phyloP scores from a whole-genome alignment of 139 green algal species.

The Chlamydomonas incerta region DNA sequence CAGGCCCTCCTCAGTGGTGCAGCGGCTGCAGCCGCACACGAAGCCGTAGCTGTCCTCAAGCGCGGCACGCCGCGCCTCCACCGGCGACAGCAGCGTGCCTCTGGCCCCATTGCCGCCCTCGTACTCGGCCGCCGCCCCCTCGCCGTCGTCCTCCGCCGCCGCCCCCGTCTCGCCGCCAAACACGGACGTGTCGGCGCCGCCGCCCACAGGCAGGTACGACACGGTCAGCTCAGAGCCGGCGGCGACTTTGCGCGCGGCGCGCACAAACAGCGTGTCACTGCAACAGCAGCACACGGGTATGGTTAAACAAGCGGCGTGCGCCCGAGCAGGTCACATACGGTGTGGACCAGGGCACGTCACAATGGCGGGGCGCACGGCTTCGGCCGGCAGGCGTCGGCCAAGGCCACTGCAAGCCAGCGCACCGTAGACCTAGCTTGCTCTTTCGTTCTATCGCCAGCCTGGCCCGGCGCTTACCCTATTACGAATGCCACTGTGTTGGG shows the following conservation, averaged over 20 bases:
- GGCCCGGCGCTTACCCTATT: background rate
- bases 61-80: slow-evolving; percentile 16
- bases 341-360: too few relatives aligned
- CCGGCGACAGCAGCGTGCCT: slow-evolving; percentile 34
- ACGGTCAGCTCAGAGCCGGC: slow-evolving; percentile 26
- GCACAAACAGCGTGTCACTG: slow-evolving; percentile 15
- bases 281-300: too few relatives aligned
- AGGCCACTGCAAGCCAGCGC: too few relatives aligned
- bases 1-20: slow-evolving; percentile 12
- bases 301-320: too few relatives aligned
- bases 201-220: slow-evolving; percentile 37
- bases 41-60: slow-evolving; percentile 19
- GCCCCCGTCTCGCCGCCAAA: background rate
- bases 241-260: slow-evolving; percentile 13
- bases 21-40: slow-evolving; percentile 44
- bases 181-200: background rate
- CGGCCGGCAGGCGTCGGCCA: too few relatives aligned
- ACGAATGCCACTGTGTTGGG: slow-evolving; percentile 42
- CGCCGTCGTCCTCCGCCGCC: background rate
- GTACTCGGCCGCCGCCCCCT: background rate
- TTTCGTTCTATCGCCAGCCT: too few relatives aligned
- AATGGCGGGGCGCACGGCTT: too few relatives aligned
- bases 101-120: background rate
- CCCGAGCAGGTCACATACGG: too few relatives aligned
- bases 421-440: too few relatives aligned